phyloP scores from a whole-genome alignment of 2,329 filamentous ascomycete genomes.

The Ilyonectria destructans region DNA sequence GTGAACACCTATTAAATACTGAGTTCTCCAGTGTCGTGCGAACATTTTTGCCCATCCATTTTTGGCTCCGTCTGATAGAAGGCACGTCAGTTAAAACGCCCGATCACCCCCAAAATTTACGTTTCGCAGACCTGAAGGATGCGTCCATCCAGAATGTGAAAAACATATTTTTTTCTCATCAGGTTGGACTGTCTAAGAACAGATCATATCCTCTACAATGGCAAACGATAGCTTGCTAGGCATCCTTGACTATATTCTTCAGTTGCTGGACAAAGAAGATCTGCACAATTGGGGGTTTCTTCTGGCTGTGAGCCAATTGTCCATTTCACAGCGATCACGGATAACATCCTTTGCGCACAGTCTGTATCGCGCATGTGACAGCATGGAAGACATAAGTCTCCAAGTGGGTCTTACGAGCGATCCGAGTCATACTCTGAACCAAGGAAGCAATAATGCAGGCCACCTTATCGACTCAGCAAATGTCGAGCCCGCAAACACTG shows the following conservation, averaged over 20 bases:
- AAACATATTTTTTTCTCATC: no score
- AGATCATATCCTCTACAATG: not conserved
- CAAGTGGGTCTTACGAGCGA: not conserved
- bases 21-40: no score
- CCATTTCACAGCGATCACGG: not conserved
- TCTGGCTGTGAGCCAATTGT: not conserved
- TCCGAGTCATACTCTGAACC: not conserved
- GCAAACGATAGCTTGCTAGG: not conserved
- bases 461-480: not conserved
- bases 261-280: not conserved
- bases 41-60: no score
- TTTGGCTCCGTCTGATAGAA: no score
- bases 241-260: not conserved
- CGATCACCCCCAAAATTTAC: no score
- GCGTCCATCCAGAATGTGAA: no score
- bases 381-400: not conserved
- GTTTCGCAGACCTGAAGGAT: no score
- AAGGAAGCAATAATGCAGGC: not conserved
- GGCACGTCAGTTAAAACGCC: no score
- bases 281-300: not conserved
- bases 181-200: no score
- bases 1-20: no score
- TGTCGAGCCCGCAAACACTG: not conserved
- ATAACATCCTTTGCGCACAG: not conserved
- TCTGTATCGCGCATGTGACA: not conserved